Base-by-base conservation (phyloP, 495 filamentous ascomycete species). In the Antarctomyces pellizariae region DNA sequence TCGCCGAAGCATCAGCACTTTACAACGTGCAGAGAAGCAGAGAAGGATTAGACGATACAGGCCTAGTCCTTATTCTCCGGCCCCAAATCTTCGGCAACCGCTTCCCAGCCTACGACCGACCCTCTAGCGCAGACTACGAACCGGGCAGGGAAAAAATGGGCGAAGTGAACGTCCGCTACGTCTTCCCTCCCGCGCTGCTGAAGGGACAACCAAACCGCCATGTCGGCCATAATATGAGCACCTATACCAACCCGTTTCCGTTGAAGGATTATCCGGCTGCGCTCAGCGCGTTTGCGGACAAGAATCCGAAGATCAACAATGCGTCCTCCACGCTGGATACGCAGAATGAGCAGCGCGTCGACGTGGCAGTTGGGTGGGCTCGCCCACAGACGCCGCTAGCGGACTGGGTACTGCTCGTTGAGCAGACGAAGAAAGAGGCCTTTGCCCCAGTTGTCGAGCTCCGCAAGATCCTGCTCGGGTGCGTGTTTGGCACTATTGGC, bases 401-500 rank as follows among this genome's bases (percentile, higher is more conserved):
- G 10, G 59, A 79, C 32, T 92, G 82, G 82, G 64, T 72, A 10
- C 52, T 92, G 5, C 35, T 91, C 2, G 62, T 90, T 7, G 83
- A 91, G 40, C 71, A 84, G 44, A 56, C 65, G 7, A 61, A 62
- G 25, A 36, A 43, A 18, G 80, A 91, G 39, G 78, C 78, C 5
- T 75, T 65, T 46, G 54, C 55, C n/a, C 72, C 79, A 1, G 78
- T 92, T 16, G 36, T 54, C 18, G 62, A 64, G 11, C 56, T 91
- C 13, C 62, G 75, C 16, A 67, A 68, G 24, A 73, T 92, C 22
- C 59, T 92, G 3, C 47, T 92, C 2, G 75, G 62, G 1, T 89
- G 77, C 28, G 75, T 89, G 1, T 89, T 91, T 39, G 76, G 73
- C 0, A 84, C 78, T 0, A 57, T 68, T 10, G 82, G 71, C 2